These are phyloP conservation scores for Lachancea waltii DNA, from an alignment of 805 yeast genomes.

Conservation along the genomic window DNA sequence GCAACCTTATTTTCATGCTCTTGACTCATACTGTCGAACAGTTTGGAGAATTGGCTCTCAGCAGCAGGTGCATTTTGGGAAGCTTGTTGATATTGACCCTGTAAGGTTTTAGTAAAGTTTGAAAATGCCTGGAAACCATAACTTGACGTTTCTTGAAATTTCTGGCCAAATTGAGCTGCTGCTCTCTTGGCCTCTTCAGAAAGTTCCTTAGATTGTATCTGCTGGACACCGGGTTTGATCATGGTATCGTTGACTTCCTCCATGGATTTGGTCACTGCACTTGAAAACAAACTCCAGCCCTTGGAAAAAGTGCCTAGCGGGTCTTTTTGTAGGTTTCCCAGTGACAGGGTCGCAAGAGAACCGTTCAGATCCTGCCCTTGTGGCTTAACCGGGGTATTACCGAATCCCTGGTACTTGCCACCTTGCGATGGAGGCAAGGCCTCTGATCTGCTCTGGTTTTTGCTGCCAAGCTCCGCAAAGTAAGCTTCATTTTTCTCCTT, in stretches of 20 bases:
- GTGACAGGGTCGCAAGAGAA: slow-evolving; percentile 41
- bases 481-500: slow-evolving; percentile 71
- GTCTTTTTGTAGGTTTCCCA: slow-evolving; percentile 69
- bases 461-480: slow-evolving; percentile 71
- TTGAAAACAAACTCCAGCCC: slow-evolving; percentile 92
- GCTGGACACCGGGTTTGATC: slow-evolving; percentile 84
- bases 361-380: slow-evolving; percentile 13
- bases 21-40: slow-evolving; percentile 47
- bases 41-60: slow-evolving; percentile 22
- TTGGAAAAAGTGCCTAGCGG: slow-evolving; percentile 85
- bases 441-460: slow-evolving; percentile 66
- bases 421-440: slow-evolving; percentile 89
- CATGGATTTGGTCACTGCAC: slow-evolving; percentile 77
- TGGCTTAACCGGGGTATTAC: slow-evolving; percentile 53
- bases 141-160: slow-evolving; percentile 80
- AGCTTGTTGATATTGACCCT: slow-evolving; percentile 30
- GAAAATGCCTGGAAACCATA: slow-evolving; percentile 65
- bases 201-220: slow-evolving; percentile 63
- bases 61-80: slow-evolving; percentile 36
- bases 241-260: slow-evolving; percentile 82
- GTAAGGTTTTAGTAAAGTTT: slow-evolving; percentile 44
- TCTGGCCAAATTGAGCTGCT: slow-evolving; percentile 94
- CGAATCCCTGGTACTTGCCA: slow-evolving; percentile 88
- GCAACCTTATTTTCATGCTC: neutral
- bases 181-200: slow-evolving; percentile 82